A percentile compares a stretch with the other conserved stretches of the same genome.
These are phyloP conservation scores for Picea mariana DNA, from an alignment of 83 land plant genomes.

Conservation along the genomic window DNA sequence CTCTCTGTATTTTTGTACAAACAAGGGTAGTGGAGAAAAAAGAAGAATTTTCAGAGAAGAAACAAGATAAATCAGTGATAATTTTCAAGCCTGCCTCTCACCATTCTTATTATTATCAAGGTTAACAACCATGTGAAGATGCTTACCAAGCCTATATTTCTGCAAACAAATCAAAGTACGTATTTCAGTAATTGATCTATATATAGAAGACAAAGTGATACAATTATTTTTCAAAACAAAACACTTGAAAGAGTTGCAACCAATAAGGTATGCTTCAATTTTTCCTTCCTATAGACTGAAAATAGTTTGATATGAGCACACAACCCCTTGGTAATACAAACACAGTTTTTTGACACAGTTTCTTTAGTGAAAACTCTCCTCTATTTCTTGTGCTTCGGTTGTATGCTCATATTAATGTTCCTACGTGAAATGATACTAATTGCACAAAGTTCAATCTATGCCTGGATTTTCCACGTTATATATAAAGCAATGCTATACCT, in stretches of 20 bases:
- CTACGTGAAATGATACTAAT: not conserved
- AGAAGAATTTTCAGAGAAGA: slow-evolving; percentile 12
- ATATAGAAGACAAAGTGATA: not conserved
- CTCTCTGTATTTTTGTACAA: slow-evolving; percentile 8
- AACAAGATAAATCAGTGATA: not conserved
- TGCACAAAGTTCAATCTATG: not conserved
- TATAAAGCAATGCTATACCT: slow-evolving; percentile 26
- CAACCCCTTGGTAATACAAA: too few species aligned
- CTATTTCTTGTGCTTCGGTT: too few species aligned
- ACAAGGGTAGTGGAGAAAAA: not conserved
- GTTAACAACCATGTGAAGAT: slow-evolving; percentile 25
- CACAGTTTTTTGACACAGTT: too few species aligned
- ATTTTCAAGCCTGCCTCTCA: slow-evolving; percentile 11
- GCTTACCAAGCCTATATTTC: slow-evolving; percentile 76
- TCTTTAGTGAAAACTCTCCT: too few species aligned
- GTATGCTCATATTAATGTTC: too few species aligned
- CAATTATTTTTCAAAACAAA: not conserved
- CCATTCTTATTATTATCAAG: slow-evolving; percentile 22
- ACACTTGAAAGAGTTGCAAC: not conserved
- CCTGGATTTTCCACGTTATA: not conserved
- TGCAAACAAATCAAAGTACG: slow-evolving; percentile 27
- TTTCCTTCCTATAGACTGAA: not conserved
- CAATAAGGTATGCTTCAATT: not conserved
- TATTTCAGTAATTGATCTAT: not conserved
- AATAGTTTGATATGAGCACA: too few species aligned